These are phyloP conservation scores for Scedosporium boydii DNA, from an alignment of 2,329 filamentous ascomycete species.

Conservation along the genomic window DNA sequence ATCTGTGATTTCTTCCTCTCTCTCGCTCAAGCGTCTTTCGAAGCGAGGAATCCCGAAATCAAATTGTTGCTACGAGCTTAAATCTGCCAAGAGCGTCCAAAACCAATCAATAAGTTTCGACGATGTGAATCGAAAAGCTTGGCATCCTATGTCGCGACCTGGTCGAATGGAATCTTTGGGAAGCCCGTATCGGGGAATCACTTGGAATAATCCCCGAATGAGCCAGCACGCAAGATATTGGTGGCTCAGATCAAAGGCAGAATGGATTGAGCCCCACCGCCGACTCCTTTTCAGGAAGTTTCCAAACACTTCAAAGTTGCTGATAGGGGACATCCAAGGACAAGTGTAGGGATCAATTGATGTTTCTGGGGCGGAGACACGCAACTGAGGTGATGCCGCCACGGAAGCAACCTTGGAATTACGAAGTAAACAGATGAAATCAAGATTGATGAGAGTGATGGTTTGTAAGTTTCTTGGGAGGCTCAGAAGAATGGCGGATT, in stretches of 20 bases:
- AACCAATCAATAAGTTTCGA: background rate
- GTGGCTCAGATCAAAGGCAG: background rate
- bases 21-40: background rate
- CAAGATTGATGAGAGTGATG: background rate
- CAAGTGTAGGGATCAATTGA: too few species aligned
- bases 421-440: too few species aligned
- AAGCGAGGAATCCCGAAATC: background rate
- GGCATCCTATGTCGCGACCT: constrained; percentile 1
- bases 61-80: background rate
- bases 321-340: too few species aligned
- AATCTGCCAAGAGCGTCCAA: background rate
- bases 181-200: background rate
- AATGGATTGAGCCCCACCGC: background rate
- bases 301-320: too few species aligned
- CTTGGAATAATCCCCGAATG: constrained; percentile 1
- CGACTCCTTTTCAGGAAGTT: background rate
- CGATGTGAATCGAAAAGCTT: background rate
- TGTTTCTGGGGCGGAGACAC: background rate
- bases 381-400: background rate
- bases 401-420: background rate
- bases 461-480: background rate
- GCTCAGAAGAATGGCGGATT: background rate
- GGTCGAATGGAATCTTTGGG: background rate
- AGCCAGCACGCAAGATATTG: background rate
- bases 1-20: background rate